Conservation (phyloP, 441 rosid species). For the Hypseocharis bilobata region DNA sequence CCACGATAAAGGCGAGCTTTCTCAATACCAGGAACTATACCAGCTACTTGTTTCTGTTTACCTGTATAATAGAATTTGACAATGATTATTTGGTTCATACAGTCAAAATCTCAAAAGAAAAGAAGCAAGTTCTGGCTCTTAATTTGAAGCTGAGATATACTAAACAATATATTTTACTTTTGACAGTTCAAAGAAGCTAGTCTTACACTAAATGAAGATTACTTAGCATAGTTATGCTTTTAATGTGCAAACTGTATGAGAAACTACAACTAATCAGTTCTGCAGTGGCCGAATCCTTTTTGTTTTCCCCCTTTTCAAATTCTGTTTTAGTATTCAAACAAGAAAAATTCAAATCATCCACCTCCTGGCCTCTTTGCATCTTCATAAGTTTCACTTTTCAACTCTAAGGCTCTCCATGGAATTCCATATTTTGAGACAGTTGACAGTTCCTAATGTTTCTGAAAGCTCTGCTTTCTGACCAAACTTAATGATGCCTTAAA, state of each 20-base stretch:
- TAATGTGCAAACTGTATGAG: background rate
- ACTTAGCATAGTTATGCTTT: background rate
- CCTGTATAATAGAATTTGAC: conserved; percentile 35
- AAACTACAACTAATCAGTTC: background rate
- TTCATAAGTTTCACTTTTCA: background rate
- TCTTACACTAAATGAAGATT: background rate
- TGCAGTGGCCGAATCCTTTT: background rate
- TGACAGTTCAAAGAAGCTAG: conserved; percentile 6
- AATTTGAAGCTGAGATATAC: background rate
- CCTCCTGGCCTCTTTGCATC: conserved; percentile 5
- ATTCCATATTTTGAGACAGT: background rate
- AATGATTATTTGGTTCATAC: background rate
- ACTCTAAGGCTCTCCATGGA: background rate
- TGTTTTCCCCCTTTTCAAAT: no score
- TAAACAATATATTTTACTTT: background rate
- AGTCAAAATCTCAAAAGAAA: conserved; percentile 1
- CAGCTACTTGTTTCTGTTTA: conserved; percentile 59
- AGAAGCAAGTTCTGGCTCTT: background rate
- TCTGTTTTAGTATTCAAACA: background rate
- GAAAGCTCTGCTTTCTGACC: background rate
- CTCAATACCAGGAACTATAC: conserved; percentile 76
- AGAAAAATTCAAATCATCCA: background rate
- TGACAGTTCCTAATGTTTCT: background rate
- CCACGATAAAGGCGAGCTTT: conserved; percentile 95
- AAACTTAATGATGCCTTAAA: background rate